Conservation (phyloP, 225 moss, liverwort and hornwort genomes). For the Sphagnum tenellum region DNA sequence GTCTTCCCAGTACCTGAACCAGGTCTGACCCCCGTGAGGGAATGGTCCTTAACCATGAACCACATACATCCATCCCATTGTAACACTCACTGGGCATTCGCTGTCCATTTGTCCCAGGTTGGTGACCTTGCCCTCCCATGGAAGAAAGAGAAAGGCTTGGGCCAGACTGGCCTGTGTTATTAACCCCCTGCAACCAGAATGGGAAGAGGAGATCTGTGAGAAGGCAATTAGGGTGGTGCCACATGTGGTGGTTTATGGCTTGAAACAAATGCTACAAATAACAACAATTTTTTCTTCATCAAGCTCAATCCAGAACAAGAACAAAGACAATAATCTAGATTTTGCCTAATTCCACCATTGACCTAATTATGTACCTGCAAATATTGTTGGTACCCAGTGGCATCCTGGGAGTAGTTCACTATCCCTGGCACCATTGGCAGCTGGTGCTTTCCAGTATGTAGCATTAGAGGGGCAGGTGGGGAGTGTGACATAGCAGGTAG, state of each 20-base stretch:
- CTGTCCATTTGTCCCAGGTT: constrained; percentile 43
- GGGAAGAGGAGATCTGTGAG: too few relatives aligned
- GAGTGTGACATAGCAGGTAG: constrained; percentile 73
- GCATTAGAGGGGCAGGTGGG: constrained; percentile 61
- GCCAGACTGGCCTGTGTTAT: constrained; percentile 51
- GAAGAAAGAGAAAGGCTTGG: constrained; percentile 72
- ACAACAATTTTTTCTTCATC: too few relatives aligned
- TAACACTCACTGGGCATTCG: constrained; percentile 37
- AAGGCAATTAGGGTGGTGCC: too few relatives aligned
- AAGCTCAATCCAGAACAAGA: too few relatives aligned
- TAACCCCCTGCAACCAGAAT: constrained; percentile 39
- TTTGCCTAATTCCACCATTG: too few relatives aligned
- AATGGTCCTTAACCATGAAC: constrained; percentile 66
- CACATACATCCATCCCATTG: constrained; percentile 54
- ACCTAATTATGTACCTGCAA: constrained; percentile 32
- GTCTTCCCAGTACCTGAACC: constrained; percentile 38
- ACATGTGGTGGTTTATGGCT: too few relatives aligned
- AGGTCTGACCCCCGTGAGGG: constrained; percentile 47
- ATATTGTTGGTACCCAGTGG: constrained; percentile 70
- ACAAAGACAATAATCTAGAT: too few relatives aligned
- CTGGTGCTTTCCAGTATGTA: constrained; percentile 55
- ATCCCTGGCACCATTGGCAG: constrained; percentile 53
- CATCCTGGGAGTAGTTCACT: constrained; percentile 48
- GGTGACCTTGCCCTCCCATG: constrained; percentile 46
- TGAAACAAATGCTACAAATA: too few relatives aligned